Conservation (phyloP, 2,329 filamentous ascomycete species). For the Fusarium sulawesiense region DNA sequence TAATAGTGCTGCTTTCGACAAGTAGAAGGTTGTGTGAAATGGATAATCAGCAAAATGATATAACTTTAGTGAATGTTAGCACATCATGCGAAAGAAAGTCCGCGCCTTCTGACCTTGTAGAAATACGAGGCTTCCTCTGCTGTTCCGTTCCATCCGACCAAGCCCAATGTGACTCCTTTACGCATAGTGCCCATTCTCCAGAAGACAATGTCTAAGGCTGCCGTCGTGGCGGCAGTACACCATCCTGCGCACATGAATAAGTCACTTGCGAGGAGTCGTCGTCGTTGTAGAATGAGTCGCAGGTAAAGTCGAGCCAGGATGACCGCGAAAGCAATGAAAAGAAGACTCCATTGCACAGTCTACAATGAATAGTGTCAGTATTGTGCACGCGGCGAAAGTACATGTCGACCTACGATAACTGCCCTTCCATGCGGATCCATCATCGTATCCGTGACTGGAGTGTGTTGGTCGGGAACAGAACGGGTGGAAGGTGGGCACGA, state of each 20-base stretch:
- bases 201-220: background rate
- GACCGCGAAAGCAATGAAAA: background rate
- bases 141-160: constrained; percentile 2
- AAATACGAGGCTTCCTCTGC: background rate
- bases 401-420: background rate
- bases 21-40: constrained; percentile 2
- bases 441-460: background rate
- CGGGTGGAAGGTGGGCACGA: background rate
- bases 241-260: constrained; percentile 23
- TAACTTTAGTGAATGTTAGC: background rate
- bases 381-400: fast-evolving
- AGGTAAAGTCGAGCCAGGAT: constrained; percentile 24
- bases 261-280: constrained; percentile 17
- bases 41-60: background rate
- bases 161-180: background rate
- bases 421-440: constrained; percentile 1
- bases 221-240: background rate
- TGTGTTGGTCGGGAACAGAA: background rate
- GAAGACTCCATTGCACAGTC: constrained; percentile 15
- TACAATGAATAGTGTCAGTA: background rate
- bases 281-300: constrained; percentile 1
- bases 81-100: fast-evolving
- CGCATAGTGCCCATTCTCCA: background rate
- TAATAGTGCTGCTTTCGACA: constrained; percentile 18
- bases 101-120: background rate